A percentile compares a stretch with the other conserved stretches of the same genome.
Evolutionary conservation across 1,284 basidiomycete species (phyloP).

Genomic region (Amylostereum areolatum): DNA sequence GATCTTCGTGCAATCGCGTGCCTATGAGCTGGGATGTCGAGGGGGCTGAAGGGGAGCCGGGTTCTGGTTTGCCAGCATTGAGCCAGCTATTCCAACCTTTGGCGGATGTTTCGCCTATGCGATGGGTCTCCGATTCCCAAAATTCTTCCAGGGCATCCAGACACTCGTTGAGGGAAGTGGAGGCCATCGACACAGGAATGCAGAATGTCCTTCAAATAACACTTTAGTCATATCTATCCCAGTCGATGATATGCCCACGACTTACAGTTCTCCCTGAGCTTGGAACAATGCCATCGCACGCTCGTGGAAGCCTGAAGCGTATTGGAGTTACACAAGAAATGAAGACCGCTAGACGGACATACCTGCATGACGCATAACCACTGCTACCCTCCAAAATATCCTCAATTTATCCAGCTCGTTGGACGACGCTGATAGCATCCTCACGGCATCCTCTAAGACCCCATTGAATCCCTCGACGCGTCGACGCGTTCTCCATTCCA

Average conservation of each 20-base stretch:
- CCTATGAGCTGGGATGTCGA: neutral
- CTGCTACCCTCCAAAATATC: conserved; percentile 64
- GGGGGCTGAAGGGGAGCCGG: conserved; percentile 7
- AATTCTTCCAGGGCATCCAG: conserved; percentile 63
- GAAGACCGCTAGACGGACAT: conserved; percentile 17
- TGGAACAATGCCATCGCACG: conserved; percentile 70
- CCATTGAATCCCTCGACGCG: conserved; percentile 40
- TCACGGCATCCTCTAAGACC: conserved; percentile 43
- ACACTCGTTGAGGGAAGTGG: conserved; percentile 36
- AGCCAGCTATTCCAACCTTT: conserved; percentile 62
- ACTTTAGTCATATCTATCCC: conserved; percentile 2
- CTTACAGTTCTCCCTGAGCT: conserved; percentile 72
- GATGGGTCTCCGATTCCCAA: conserved; percentile 69
- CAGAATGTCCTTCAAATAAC: conserved; percentile 43
- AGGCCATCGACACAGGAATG: conserved; percentile 36
- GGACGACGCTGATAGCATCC: conserved; percentile 34
- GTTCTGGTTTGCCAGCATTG: conserved; percentile 30
- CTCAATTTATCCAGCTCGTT: conserved; percentile 54
- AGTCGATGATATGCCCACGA: conserved; percentile 2
- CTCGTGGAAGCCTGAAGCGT: conserved; percentile 36
- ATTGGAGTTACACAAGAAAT: neutral
- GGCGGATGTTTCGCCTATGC: conserved; percentile 55
- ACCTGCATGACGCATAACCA: conserved; percentile 76
- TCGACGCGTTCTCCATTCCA: conserved; percentile 62
- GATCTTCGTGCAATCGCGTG: conserved; percentile 36